These are phyloP conservation scores for Meyerozyma athensensis DNA, from an alignment of 1,139 yeast species.

Conservation along the genomic window DNA sequence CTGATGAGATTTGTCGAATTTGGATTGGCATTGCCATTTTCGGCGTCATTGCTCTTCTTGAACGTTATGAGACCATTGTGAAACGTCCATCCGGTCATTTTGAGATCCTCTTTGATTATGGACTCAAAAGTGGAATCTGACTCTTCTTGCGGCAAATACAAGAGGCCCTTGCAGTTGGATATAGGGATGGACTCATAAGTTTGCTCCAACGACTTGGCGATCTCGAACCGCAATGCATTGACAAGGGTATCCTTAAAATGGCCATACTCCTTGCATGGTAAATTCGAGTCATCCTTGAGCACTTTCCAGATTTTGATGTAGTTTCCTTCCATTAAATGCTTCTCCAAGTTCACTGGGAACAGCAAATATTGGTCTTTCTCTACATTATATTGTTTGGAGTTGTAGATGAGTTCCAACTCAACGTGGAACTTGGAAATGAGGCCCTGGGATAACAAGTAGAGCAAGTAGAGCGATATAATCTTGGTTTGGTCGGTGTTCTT, in stretches of 20 bases:
- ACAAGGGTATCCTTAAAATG: constrained; percentile 62
- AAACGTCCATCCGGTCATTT: constrained; percentile 59
- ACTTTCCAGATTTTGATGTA: constrained; percentile 89
- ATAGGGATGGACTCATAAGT: constrained; percentile 76
- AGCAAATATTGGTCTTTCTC: constrained; percentile 53
- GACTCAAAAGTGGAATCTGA: constrained; percentile 55
- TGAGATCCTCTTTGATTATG: constrained; percentile 49
- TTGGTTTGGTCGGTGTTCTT: constrained; percentile 55
- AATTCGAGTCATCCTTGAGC: constrained; percentile 48
- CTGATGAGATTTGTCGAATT: constrained; percentile 44
- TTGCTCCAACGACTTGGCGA: constrained; percentile 79
- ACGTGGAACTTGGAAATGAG: constrained; percentile 85
- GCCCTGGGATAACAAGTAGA: constrained; percentile 75
- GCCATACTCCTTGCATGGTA: constrained; percentile 55
- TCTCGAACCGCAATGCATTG: constrained; percentile 76
- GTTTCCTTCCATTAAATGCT: constrained; percentile 94
- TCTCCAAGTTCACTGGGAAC: constrained; percentile 85
- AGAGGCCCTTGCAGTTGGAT: constrained; percentile 74
- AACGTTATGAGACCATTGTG: constrained; percentile 59
- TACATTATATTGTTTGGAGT: constrained; percentile 41
- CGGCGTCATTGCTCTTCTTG: constrained; percentile 31
- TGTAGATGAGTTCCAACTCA: constrained; percentile 71
- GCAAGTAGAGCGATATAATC: constrained; percentile 69
- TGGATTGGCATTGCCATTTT: constrained; percentile 19
- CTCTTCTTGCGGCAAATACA: constrained; percentile 65